A percentile compares a stretch with the other conserved stretches of the same genome.
Evolutionary conservation across 2,329 filamentous ascomycete species (phyloP).

Genomic region (Aspergillus udagawae): DNA sequence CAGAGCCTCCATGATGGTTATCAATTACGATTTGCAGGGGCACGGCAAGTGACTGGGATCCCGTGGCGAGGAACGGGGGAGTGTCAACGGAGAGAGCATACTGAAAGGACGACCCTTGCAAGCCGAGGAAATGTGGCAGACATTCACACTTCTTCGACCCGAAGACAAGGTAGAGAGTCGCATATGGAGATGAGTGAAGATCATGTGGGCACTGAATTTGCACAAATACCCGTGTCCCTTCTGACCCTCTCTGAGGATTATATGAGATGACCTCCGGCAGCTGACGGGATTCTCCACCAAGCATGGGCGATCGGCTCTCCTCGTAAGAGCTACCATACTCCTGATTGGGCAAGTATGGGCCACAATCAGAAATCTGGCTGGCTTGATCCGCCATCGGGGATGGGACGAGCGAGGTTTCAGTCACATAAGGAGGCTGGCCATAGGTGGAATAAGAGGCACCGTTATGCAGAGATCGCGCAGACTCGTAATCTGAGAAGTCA

Average conservation of each 20-base stretch:
- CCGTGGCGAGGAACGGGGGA: conserved; percentile 60
- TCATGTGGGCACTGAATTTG: conserved; percentile 74
- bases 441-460: conserved; percentile 39
- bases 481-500: conserved; percentile 31
- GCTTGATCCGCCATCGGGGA: conserved; percentile 39
- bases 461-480: conserved; percentile 36
- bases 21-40: conserved; percentile 59
- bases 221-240: conserved; percentile 68
- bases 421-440: conserved; percentile 38
- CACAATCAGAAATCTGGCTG: conserved; percentile 39
- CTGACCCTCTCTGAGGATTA: conserved; percentile 63
- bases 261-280: conserved; percentile 65
- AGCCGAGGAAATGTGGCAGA: conserved; percentile 58
- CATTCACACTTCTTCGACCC: conserved; percentile 71
- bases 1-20: conserved; percentile 49
- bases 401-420: conserved; percentile 32
- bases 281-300: conserved; percentile 58
- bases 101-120: conserved; percentile 58
- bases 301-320: conserved; percentile 62
- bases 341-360: conserved; percentile 36
- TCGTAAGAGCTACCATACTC: conserved; percentile 51
- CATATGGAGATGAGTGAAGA: conserved; percentile 55
- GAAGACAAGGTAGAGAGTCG: conserved; percentile 65
- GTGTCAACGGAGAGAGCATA: conserved; percentile 71
- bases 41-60: conserved; percentile 53